Evolutionary conservation across 148 eudicot species (phyloP).

Genomic region (Selenicereus undatus): DNA sequence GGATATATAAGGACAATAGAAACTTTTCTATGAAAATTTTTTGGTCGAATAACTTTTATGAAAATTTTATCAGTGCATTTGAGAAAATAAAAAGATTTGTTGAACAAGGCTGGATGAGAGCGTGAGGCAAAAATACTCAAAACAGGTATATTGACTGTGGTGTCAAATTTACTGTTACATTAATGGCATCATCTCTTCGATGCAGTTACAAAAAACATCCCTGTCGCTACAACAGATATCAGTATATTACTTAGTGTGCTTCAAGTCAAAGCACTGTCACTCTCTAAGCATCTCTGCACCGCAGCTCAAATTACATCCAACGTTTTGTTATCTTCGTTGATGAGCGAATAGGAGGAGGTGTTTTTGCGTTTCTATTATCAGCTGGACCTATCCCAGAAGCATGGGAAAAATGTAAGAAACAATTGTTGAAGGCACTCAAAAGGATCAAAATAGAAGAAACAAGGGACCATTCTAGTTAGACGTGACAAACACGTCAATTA

Average conservation of each 20-base stretch:
- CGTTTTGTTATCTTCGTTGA: constrained; percentile 40
- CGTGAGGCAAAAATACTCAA: neutral
- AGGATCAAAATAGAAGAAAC: neutral
- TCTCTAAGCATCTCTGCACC: neutral
- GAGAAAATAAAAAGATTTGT: too few species aligned
- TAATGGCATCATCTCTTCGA: neutral
- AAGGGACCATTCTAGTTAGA: too few species aligned
- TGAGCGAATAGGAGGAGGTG: constrained; percentile 65
- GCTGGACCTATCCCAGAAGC: constrained; percentile 31
- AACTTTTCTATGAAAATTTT: too few species aligned
- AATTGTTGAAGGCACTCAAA: too few species aligned
- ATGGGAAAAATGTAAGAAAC: neutral
- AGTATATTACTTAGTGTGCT: constrained; percentile 16
- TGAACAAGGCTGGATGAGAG: too few species aligned
- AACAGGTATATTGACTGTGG: neutral
- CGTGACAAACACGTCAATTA: too few species aligned
- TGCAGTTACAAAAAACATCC: neutral
- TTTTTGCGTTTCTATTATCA: constrained; percentile 44
- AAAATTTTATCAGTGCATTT: too few species aligned
- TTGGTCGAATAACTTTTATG: too few species aligned
- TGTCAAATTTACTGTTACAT: constrained; percentile 9
- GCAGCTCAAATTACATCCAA: constrained; percentile 34
- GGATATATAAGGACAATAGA: too few species aligned
- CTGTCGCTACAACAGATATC: constrained; percentile 9
- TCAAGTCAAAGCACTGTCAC: constrained; percentile 38